These are phyloP conservation scores for Alternaria atra DNA, from an alignment of 2,329 filamentous ascomycete species.

Conservation along the genomic window DNA sequence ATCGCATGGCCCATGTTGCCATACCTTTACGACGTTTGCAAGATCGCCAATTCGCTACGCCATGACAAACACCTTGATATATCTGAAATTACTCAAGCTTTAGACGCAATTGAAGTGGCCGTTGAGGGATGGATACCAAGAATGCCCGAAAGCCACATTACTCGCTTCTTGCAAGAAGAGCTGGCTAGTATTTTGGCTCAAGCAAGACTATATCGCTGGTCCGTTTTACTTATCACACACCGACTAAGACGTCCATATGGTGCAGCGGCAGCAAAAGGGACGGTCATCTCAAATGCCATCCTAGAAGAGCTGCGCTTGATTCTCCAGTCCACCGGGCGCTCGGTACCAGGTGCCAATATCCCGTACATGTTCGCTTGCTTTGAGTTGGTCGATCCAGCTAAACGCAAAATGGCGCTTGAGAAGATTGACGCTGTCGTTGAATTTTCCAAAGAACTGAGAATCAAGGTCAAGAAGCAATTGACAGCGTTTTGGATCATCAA, in stretches of 20 bases:
- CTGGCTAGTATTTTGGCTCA: constrained; percentile 9
- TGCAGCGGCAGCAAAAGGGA: constrained; percentile 2
- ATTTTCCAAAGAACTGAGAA: constrained; percentile 1
- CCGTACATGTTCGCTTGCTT: constrained; percentile 11
- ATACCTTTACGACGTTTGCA: constrained; percentile 7
- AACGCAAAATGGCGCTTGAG: constrained; percentile 9
- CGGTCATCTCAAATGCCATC: constrained; percentile 8
- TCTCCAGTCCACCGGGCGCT: constrained; percentile 1
- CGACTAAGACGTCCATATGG: constrained; percentile 16
- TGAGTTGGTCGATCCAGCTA: neutral
- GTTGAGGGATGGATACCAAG: constrained; percentile 7
- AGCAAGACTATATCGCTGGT: constrained; percentile 12
- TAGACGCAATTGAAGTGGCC: constrained; percentile 8
- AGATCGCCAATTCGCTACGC: constrained; percentile 2
- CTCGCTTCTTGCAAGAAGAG: constrained; percentile 10
- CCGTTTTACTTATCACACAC: constrained; percentile 9
- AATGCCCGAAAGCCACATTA: neutral
- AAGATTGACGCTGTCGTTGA: neutral
- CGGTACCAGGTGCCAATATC: neutral
- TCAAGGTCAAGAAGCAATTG: constrained; percentile 6
- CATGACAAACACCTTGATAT: neutral
- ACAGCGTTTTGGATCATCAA: constrained; percentile 14
- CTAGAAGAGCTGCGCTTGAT: constrained; percentile 1
- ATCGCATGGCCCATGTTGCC: constrained; percentile 11
- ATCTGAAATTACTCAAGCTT: neutral